These are phyloP conservation scores for Cokeromyces recurvatus DNA, from an alignment of 371 early-diverging fungal species.

Conservation along the genomic window DNA sequence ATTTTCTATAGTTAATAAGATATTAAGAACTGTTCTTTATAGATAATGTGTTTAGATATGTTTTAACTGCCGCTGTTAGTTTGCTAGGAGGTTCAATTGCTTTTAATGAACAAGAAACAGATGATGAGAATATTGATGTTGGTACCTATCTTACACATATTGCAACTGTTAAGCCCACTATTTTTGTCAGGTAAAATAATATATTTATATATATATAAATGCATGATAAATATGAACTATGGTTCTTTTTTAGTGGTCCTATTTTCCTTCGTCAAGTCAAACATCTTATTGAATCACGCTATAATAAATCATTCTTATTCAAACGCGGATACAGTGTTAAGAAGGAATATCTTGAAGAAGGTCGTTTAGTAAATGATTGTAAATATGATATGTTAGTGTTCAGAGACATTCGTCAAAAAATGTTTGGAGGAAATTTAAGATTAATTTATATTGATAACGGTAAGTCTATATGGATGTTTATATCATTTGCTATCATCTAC, in stretches of 20 bases:
- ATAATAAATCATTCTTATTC: constrained; percentile 44
- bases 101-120: constrained; percentile 61
- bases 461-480: background rate
- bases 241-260: no score
- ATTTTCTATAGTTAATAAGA: no score
- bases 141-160: constrained; percentile 10
- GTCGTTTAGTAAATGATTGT: constrained; percentile 40
- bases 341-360: constrained; percentile 27
- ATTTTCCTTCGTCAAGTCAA: constrained; percentile 29
- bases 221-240: no score
- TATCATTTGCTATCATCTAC: no score
- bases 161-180: constrained; percentile 69
- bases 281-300: constrained; percentile 27
- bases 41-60: constrained; percentile 39
- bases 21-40: background rate
- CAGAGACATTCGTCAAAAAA: constrained; percentile 43
- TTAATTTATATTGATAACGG: constrained; percentile 50
- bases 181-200: constrained; percentile 55
- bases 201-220: background rate
- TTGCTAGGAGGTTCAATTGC: constrained; percentile 67
- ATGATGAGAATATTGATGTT: constrained; percentile 35
- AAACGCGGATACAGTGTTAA: constrained; percentile 40
- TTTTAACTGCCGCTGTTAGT: constrained; percentile 26
- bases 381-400: constrained; percentile 49
- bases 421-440: constrained; percentile 86